Conservation (phyloP, 2,329 filamentous ascomycete species). For the Exserohilum rostratum region DNA sequence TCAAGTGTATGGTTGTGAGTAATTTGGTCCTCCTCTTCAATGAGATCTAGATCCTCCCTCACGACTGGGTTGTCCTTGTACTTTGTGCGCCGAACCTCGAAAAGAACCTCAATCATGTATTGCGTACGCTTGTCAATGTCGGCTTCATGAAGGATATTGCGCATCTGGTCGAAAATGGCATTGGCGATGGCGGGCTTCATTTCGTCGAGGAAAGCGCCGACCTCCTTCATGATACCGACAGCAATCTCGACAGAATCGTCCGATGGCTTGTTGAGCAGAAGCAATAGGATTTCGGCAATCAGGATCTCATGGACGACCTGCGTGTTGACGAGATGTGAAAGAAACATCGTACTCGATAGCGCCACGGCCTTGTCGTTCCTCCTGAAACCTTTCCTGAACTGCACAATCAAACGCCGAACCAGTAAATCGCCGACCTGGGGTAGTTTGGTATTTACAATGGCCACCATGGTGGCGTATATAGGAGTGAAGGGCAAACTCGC, state of each 20-base stretch:
- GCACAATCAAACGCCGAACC: slow-evolving; percentile 81
- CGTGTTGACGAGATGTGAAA: slow-evolving; percentile 94
- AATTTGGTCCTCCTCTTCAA: slow-evolving; percentile 98
- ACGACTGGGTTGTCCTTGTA: slow-evolving; percentile 94
- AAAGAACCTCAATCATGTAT: slow-evolving; percentile 98
- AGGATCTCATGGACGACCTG: slow-evolving; percentile 95
- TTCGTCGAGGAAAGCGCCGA: slow-evolving; percentile 92
- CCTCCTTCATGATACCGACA: slow-evolving; percentile 88
- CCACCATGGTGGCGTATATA: slow-evolving; percentile 93
- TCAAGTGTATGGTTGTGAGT: slow-evolving; percentile 85
- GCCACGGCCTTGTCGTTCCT: slow-evolving; percentile 97
- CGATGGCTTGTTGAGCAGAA: slow-evolving; percentile 93
- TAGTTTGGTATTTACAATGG: slow-evolving; percentile 96
- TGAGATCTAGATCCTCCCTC: slow-evolving; percentile 89
- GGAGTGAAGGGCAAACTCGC: slow-evolving; percentile 94
- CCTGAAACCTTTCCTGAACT: slow-evolving; percentile 95
- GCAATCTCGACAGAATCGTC: slow-evolving; percentile 98
- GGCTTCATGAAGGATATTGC: slow-evolving; percentile 92
- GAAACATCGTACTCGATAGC: slow-evolving; percentile 88
- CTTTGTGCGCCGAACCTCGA: slow-evolving; percentile 93
- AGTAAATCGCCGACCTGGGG: slow-evolving; percentile 93
- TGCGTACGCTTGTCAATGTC: slow-evolving; percentile 98
- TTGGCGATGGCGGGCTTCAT: slow-evolving; percentile 89
- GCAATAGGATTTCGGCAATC: slow-evolving; percentile 86
- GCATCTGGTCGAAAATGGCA: slow-evolving; percentile 93